Conservation (phyloP, 306 rosid species). For the Quercus aquifolioides region DNA sequence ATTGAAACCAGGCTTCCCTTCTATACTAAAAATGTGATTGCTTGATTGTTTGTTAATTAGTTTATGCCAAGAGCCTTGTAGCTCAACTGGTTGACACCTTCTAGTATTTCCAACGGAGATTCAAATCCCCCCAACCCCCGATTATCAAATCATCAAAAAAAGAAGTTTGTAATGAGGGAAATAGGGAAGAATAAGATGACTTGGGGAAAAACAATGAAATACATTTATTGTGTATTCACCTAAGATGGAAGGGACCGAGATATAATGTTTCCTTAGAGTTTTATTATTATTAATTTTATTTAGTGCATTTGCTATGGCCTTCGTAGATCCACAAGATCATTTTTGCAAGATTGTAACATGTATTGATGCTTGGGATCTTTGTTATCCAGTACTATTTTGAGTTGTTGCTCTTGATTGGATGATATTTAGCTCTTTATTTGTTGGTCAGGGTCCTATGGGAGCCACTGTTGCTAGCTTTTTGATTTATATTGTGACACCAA, state of each 20-base stretch:
- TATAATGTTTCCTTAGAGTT: neutral
- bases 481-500: neutral
- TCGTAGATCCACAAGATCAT: neutral
- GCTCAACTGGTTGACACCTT: too few species aligned
- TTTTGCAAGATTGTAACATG: neutral
- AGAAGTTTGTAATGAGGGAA: neutral
- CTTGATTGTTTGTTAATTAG: neutral
- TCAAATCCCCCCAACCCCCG: too few species aligned
- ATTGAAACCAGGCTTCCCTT: slow-evolving; percentile 4
- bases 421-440: neutral
- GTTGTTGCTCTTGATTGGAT: neutral
- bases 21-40: neutral
- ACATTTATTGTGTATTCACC: neutral
- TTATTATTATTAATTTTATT: neutral
- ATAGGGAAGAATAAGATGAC: neutral
- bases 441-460: neutral
- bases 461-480: neutral
- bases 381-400: neutral
- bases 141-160: too few species aligned
- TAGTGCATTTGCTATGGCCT: neutral
- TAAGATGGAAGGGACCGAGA: neutral
- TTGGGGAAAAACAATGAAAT: neutral
- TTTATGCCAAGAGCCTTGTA: too few species aligned
- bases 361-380: neutral
- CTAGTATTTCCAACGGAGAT: too few species aligned